Conservation (phyloP, 352 stramenopile genomes). For the Phytophthora tentaculata region DNA sequence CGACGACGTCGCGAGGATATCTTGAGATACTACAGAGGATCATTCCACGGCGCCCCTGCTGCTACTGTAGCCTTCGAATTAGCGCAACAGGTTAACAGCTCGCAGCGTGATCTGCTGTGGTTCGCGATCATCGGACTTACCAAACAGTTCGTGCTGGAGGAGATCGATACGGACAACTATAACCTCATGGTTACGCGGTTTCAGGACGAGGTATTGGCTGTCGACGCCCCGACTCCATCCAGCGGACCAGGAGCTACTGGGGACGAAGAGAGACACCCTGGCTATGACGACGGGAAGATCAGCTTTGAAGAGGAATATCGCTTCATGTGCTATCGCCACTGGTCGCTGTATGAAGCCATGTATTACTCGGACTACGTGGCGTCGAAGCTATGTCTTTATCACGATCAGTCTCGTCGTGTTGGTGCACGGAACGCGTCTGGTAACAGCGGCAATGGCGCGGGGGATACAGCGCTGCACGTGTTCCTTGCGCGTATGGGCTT, state of each 20-base stretch:
- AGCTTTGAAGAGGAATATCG: slow-evolving; percentile 93
- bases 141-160: slow-evolving; percentile 94
- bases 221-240: slow-evolving; percentile 46
- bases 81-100: slow-evolving; percentile 84
- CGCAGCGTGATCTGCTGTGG: slow-evolving; percentile 94
- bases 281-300: slow-evolving; percentile 85
- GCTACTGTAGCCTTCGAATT: slow-evolving; percentile 85
- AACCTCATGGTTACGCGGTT: slow-evolving; percentile 88
- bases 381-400: slow-evolving; percentile 84
- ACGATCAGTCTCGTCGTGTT: slow-evolving; percentile 68
- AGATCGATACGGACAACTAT: slow-evolving; percentile 95
- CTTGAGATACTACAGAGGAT: slow-evolving; percentile 94
- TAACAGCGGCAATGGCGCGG: slow-evolving; percentile 35
- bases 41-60: slow-evolving; percentile 81
- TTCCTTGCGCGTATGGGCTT: slow-evolving; percentile 98
- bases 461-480: slow-evolving; percentile 88
- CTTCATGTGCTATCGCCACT: slow-evolving; percentile 98
- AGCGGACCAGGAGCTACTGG: slow-evolving; percentile 43
- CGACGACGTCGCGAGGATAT: slow-evolving; percentile 79
- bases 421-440: slow-evolving; percentile 62
- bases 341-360: slow-evolving; percentile 95
- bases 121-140: slow-evolving; percentile 97
- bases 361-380: slow-evolving; percentile 96
- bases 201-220: slow-evolving; percentile 91
- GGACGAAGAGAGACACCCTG: slow-evolving; percentile 52